A percentile compares a stretch with the other conserved stretches of the same genome.
These are phyloP conservation scores for Kernera saxatilis DNA, from an alignment of 345 rosid species.

Conservation along the genomic window DNA sequence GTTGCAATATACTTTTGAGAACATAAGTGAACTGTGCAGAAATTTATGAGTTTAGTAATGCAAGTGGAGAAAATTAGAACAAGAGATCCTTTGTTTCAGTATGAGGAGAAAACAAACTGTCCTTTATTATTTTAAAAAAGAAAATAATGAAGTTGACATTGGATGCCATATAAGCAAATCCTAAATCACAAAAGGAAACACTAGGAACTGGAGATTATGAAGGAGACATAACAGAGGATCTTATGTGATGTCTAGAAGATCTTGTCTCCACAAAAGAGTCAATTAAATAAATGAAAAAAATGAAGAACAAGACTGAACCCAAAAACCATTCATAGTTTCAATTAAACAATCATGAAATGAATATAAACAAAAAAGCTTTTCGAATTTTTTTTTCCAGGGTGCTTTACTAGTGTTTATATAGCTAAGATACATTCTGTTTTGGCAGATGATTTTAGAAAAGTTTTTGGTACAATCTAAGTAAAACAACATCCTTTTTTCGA, in stretches of 20 bases:
- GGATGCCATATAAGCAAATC: constrained; percentile 18
- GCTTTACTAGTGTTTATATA: not conserved
- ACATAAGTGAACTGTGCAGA: not conserved
- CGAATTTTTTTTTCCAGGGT: not conserved
- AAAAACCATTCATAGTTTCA: not conserved
- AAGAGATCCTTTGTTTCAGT: not conserved
- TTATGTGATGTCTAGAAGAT: constrained; percentile 1
- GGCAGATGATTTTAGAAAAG: not conserved
- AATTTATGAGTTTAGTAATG: not conserved
- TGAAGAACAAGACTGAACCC: not conserved
- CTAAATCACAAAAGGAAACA: constrained; percentile 12
- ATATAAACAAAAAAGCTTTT: not conserved
- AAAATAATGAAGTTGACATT: constrained; percentile 11
- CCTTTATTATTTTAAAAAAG: not conserved
- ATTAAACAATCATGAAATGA: not conserved
- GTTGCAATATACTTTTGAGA: not conserved
- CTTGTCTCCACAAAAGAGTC: constrained; percentile 2
- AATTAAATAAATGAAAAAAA: not conserved
- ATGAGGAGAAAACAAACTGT: not conserved
- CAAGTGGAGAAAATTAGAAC: not conserved
- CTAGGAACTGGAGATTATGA: not conserved
- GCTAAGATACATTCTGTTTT: not conserved
- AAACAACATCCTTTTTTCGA: no score
- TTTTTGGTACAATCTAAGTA: not conserved
- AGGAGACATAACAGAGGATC: constrained; percentile 17